These are phyloP conservation scores for Dacryopinax primogenitus DNA, from an alignment of 768 basidiomycete genomes.

Conservation along the genomic window DNA sequence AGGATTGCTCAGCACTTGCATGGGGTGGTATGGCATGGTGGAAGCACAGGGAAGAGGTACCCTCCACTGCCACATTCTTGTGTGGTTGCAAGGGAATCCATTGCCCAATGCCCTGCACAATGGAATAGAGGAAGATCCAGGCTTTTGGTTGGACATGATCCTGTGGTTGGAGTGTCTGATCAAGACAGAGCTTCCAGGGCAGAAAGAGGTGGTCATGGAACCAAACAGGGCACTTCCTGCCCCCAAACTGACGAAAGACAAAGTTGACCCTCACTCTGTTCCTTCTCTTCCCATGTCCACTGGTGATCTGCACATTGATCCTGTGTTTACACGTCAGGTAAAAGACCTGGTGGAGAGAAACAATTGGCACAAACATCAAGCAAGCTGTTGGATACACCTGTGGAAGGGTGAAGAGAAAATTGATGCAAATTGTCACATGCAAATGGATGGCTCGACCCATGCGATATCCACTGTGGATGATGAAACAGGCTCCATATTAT, in stretches of 20 bases:
- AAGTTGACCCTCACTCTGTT: constrained; percentile 19
- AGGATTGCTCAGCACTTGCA: constrained; percentile 27
- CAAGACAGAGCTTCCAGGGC: constrained; percentile 21
- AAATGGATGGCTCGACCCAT: background rate
- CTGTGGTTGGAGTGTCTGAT: constrained; percentile 23
- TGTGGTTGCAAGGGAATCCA: constrained; percentile 30
- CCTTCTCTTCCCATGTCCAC: background rate
- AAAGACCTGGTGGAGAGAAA: background rate
- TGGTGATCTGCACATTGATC: no score
- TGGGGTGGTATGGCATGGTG: constrained; percentile 32
- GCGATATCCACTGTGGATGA: constrained; percentile 21
- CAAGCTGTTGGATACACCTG: constrained; percentile 33
- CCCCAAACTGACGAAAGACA: background rate
- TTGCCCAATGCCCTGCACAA: constrained; percentile 26
- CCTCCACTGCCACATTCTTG: constrained; percentile 33
- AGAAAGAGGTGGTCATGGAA: background rate
- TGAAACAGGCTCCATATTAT: constrained; percentile 16
- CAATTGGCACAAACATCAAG: constrained; percentile 19
- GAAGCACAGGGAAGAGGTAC: constrained; percentile 33
- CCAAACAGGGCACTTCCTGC: constrained; percentile 9
- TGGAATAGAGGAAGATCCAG: constrained; percentile 4
- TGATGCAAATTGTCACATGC: constrained; percentile 27
- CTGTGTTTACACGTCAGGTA: background rate
- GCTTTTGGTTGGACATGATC: constrained; percentile 21
- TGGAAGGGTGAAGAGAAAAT: constrained; percentile 18